Conservation (phyloP, 208 protist species). For the Jaenimonas drosophilae region DNA sequence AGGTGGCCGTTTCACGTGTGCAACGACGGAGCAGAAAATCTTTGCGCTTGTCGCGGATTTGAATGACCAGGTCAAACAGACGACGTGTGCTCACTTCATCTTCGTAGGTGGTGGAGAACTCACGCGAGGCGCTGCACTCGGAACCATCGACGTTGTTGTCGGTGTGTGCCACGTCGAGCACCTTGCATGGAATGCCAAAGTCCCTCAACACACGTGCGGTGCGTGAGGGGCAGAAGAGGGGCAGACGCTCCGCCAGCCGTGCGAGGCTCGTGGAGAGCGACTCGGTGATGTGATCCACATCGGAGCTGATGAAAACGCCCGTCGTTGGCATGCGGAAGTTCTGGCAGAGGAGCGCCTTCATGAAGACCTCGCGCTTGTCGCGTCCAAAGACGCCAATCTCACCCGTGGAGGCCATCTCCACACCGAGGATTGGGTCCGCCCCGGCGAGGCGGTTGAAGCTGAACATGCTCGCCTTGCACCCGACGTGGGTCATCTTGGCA, state of each 20-base stretch:
- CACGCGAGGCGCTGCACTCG: background rate
- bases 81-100: slow-evolving; percentile 40
- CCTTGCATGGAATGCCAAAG: slow-evolving; percentile 59
- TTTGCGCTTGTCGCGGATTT: slow-evolving; percentile 74
- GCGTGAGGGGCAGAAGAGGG: slow-evolving; percentile 56
- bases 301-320: slow-evolving; percentile 84
- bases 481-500: slow-evolving; percentile 86
- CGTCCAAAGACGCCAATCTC: slow-evolving; percentile 96
- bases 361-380: slow-evolving; percentile 81
- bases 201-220: slow-evolving; percentile 78
- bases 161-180: slow-evolving; percentile 15
- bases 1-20: slow-evolving; percentile 43
- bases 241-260: slow-evolving; percentile 22
- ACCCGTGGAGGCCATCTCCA: slow-evolving; percentile 98
- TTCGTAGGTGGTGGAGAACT: slow-evolving; percentile 23
- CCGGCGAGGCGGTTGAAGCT: slow-evolving; percentile 96
- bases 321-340: slow-evolving; percentile 67
- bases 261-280: slow-evolving; percentile 42
- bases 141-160: background rate
- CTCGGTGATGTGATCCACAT: slow-evolving; percentile 34
- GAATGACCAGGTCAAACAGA: slow-evolving; percentile 84
- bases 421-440: slow-evolving; percentile 97
- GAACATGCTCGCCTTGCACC: slow-evolving; percentile 97
- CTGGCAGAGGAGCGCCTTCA: slow-evolving; percentile 85
- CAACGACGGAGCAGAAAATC: slow-evolving; percentile 78